These are phyloP conservation scores for Macadamia integrifolia DNA, from an alignment of 164 flowering plant genomes.

Conservation along the genomic window DNA sequence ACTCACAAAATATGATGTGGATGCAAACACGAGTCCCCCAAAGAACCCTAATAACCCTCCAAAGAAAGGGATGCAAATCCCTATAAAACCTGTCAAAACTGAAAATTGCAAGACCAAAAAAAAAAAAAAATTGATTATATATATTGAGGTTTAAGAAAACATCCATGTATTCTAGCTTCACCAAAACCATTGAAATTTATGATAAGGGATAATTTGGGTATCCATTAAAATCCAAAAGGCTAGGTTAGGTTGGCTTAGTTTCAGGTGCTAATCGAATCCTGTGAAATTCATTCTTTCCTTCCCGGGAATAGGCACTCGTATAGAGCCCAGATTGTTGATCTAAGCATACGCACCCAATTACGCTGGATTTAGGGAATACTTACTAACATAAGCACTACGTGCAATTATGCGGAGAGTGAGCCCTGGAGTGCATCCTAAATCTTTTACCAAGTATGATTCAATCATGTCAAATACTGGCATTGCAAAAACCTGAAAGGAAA, in stretches of 20 bases:
- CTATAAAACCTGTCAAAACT: slow-evolving; percentile 23
- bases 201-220: too few relatives aligned
- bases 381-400: slow-evolving; percentile 30
- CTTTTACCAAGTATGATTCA: slow-evolving; percentile 20
- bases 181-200: too few relatives aligned
- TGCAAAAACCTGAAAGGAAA: slow-evolving; percentile 22
- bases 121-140: background rate
- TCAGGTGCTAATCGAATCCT: too few relatives aligned
- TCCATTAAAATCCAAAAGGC: too few relatives aligned
- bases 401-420: slow-evolving; percentile 19
- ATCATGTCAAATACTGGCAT: slow-evolving; percentile 35
- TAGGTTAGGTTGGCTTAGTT: too few relatives aligned
- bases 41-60: slow-evolving; percentile 35
- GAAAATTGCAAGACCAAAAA: background rate
- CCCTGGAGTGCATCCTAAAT: slow-evolving; percentile 16
- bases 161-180: too few relatives aligned
- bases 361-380: slow-evolving; percentile 2
- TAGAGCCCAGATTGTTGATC: too few relatives aligned
- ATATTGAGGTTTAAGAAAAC: too few relatives aligned
- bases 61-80: slow-evolving; percentile 30
- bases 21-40: slow-evolving; percentile 35
- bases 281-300: too few relatives aligned
- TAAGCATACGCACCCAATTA: too few relatives aligned
- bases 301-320: too few relatives aligned
- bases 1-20: slow-evolving; percentile 34